Conservation (phyloP, 306 rosid genomes). For the Prunus fruticosa region DNA sequence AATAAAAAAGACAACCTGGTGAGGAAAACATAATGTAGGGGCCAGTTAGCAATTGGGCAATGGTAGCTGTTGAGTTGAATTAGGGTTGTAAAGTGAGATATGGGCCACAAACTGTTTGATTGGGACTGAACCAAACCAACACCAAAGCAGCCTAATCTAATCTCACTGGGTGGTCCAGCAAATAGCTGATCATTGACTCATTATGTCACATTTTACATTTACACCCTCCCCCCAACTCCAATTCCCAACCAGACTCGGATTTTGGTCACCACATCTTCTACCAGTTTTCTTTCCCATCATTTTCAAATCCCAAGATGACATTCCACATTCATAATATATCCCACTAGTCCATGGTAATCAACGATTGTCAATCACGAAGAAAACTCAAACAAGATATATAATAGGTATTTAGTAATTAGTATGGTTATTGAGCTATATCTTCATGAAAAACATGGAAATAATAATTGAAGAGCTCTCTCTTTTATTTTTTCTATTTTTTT, state of each 20-base stretch:
- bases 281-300: background rate
- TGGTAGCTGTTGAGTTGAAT: background rate
- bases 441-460: background rate
- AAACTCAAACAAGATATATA: too few species aligned
- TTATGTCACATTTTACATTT: background rate
- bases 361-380: too few species aligned
- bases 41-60: slow-evolving; percentile 6
- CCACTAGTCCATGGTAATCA: background rate
- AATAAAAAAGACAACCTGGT: too few species aligned
- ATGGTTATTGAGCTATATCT: background rate
- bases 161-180: slow-evolving; percentile 22
- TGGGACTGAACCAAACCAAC: slow-evolving; percentile 9
- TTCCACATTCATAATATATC: background rate
- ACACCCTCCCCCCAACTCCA: background rate
- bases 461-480: background rate
- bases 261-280: background rate
- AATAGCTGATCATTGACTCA: slow-evolving; percentile 19
- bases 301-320: background rate
- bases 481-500: too few species aligned
- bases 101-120: slow-evolving; percentile 29
- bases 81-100: background rate
- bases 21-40: background rate
- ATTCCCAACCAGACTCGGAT: background rate
- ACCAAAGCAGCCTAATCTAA: background rate
- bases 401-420: background rate